Evolutionary conservation across 2,329 filamentous ascomycete species (phyloP).

Genomic region (Sporothrix humicola): DNA sequence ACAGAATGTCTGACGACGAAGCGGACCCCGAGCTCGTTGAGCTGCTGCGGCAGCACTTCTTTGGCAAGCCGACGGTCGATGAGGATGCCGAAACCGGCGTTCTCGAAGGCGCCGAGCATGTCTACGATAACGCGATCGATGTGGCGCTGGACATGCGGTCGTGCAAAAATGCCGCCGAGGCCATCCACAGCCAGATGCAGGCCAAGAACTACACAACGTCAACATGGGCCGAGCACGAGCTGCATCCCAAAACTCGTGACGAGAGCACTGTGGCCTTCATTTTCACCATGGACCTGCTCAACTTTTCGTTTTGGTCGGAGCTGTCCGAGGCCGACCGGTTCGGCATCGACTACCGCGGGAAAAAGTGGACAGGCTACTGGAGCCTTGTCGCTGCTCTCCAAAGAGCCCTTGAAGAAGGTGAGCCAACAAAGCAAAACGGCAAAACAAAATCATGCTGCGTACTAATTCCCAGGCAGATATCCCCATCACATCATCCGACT

Average conservation of each 20-base stretch:
- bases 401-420: slow-evolving; percentile 85
- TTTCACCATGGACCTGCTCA: slow-evolving; percentile 95
- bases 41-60: slow-evolving; percentile 79
- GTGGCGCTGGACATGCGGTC: slow-evolving; percentile 84
- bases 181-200: slow-evolving; percentile 82
- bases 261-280: slow-evolving; percentile 86
- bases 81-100: slow-evolving; percentile 78
- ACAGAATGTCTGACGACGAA: slow-evolving; percentile 85
- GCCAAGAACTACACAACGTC: slow-evolving; percentile 81
- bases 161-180: slow-evolving; percentile 80
- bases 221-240: slow-evolving; percentile 84
- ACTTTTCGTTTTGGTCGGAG: slow-evolving; percentile 97
- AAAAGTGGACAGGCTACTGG: slow-evolving; percentile 92
- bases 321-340: slow-evolving; percentile 73
- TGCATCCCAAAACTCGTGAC: slow-evolving; percentile 85
- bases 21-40: slow-evolving; percentile 85
- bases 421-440: slow-evolving; percentile 34
- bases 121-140: slow-evolving; percentile 92
- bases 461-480: slow-evolving; percentile 60
- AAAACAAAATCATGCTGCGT: not conserved
- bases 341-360: slow-evolving; percentile 78
- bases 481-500: slow-evolving; percentile 85
- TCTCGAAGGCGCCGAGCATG: slow-evolving; percentile 78
- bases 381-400: slow-evolving; percentile 87
- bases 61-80: slow-evolving; percentile 61